Evolutionary conservation across 768 basidiomycete species (phyloP).

Genomic region (Leccinum obscurum): DNA sequence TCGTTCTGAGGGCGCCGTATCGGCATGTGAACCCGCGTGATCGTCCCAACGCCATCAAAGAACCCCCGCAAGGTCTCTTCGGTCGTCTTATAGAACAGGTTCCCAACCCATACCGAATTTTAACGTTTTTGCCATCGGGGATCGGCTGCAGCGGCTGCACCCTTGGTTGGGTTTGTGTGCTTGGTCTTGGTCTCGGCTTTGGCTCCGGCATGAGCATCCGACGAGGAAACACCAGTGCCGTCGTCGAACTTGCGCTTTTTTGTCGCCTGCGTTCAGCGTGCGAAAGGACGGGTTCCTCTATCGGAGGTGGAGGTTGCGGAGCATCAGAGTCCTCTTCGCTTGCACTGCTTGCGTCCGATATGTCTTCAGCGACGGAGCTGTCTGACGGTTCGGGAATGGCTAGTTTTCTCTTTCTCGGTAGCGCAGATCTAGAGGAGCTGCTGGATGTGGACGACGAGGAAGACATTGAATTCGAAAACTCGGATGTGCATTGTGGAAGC

Average conservation of each 20-base stretch:
- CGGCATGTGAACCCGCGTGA: constrained; percentile 88
- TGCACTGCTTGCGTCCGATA: constrained; percentile 13
- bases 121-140: constrained; percentile 51
- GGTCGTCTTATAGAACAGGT: constrained; percentile 88
- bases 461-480: constrained; percentile 10
- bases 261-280: constrained; percentile 71
- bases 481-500: background rate
- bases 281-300: constrained; percentile 53
- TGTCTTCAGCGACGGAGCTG: constrained; percentile 29
- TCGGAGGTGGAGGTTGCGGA: constrained; percentile 3
- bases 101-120: constrained; percentile 95
- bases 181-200: background rate
- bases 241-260: constrained; percentile 50
- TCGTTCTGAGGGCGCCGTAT: constrained; percentile 66
- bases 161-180: background rate
- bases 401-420: constrained; percentile 25
- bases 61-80: constrained; percentile 66
- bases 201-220: background rate
- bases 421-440: constrained; percentile 25
- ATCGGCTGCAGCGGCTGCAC: constrained; percentile 1
- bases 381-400: constrained; percentile 19
- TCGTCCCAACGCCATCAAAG: constrained; percentile 70
- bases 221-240: background rate
- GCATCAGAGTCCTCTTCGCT: constrained; percentile 11
- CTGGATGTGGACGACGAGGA: constrained; percentile 28